Conservation (phyloP, 441 rosid species). For the Populus hybrid region DNA sequence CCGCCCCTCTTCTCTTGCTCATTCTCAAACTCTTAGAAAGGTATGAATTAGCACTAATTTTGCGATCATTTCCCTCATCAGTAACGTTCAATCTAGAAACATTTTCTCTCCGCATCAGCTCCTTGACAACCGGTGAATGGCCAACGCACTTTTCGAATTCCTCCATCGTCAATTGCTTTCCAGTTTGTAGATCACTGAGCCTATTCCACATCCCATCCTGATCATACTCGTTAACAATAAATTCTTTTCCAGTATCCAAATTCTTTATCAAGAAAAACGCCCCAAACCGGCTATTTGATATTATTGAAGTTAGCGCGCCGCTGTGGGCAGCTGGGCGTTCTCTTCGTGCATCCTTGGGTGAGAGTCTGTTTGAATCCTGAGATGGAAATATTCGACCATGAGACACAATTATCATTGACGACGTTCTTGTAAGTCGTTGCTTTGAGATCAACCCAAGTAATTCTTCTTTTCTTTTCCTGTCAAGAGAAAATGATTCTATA, state of each 20-base stretch:
- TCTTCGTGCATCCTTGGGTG: conserved; percentile 22
- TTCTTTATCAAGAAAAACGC: conserved; percentile 83
- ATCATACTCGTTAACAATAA: conserved; percentile 73
- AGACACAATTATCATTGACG: conserved; percentile 42
- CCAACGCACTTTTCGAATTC: conserved; percentile 88
- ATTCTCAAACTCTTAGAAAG: conserved; percentile 64
- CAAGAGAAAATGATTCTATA: conserved; percentile 45
- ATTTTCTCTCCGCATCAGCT: conserved; percentile 79
- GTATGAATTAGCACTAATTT: conserved; percentile 41
- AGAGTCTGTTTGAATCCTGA: conserved; percentile 39
- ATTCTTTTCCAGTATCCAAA: conserved; percentile 85
- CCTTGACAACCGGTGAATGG: conserved; percentile 83
- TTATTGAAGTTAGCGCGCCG: conserved; percentile 20
- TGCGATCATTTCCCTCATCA: conserved; percentile 30
- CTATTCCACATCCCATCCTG: conserved; percentile 90
- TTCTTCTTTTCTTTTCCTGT: conserved; percentile 55
- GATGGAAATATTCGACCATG: conserved; percentile 34
- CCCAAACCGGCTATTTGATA: conserved; percentile 39
- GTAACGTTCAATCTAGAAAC: conserved; percentile 30
- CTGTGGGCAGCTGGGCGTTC: conserved; percentile 13
- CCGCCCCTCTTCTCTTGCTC: conserved; percentile 84
- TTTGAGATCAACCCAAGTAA: conserved; percentile 57
- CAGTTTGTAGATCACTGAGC: conserved; percentile 90
- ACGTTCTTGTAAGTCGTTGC: conserved; percentile 64
- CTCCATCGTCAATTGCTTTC: conserved; percentile 87